Conservation (phyloP, 345 rosid species). For the Lagerstroemia speciosa region DNA sequence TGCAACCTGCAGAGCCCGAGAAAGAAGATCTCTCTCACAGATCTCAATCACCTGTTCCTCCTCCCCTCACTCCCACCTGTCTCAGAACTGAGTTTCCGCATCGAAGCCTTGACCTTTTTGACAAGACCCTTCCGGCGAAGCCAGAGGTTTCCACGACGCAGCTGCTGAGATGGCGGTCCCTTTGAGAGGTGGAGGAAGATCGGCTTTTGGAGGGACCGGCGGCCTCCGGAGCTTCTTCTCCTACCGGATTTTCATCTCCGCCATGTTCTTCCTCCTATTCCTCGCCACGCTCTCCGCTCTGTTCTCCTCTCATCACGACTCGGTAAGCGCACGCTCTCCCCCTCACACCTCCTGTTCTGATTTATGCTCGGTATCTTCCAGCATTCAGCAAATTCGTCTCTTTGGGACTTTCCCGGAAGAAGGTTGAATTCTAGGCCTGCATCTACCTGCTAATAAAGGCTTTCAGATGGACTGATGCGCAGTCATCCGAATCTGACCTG, state of each 20-base stretch:
- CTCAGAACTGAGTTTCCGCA: not conserved
- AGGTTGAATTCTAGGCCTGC: constrained; percentile 61
- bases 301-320: constrained; percentile 46
- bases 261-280: constrained; percentile 70
- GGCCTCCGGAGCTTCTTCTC: constrained; percentile 59
- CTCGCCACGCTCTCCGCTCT: constrained; percentile 68
- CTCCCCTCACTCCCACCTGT: no score
- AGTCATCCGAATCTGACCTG: constrained; percentile 7
- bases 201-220: constrained; percentile 30
- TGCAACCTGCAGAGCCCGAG: no score
- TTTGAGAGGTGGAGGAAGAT: constrained; percentile 50
- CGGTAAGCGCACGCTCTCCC: constrained; percentile 36
- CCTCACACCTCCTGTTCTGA: constrained; percentile 22
- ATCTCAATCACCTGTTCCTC: no score
- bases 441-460: constrained; percentile 39
- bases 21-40: no score
- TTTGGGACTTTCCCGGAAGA: constrained; percentile 11
- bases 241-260: constrained; percentile 76
- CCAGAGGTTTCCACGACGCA: not conserved
- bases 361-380: constrained; percentile 6
- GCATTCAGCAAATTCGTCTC: not conserved
- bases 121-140: not conserved
- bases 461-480: not conserved
- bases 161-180: constrained; percentile 57
- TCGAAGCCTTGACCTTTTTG: not conserved